Evolutionary conservation across 805 yeast species (phyloP).

Genomic region (Candida odintsovae): DNA sequence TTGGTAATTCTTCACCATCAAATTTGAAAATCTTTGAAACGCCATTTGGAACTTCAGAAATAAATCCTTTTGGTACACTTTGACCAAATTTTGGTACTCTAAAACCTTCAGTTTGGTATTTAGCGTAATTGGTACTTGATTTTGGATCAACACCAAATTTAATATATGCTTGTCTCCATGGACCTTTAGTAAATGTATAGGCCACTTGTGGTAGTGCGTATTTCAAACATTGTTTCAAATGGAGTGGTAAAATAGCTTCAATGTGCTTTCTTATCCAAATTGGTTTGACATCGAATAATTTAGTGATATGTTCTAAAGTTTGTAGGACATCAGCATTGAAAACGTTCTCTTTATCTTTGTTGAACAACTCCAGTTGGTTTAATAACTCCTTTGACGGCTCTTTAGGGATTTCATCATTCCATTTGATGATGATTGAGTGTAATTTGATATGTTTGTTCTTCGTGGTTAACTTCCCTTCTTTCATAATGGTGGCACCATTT

Average conservation of each 20-base stretch:
- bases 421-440: constrained; percentile 47
- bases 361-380: constrained; percentile 33
- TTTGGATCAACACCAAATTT: constrained; percentile 77
- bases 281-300: constrained; percentile 65
- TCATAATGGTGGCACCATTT: constrained; percentile 49
- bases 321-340: constrained; percentile 24
- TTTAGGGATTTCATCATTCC: constrained; percentile 42
- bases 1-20: constrained; percentile 66
- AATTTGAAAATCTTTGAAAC: constrained; percentile 51
- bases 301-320: constrained; percentile 24
- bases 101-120: constrained; percentile 83
- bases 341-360: constrained; percentile 27
- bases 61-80: constrained; percentile 26
- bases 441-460: constrained; percentile 43
- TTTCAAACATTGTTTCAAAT: constrained; percentile 44
- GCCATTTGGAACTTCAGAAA: constrained; percentile 26
- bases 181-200: constrained; percentile 80
- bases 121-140: constrained; percentile 44
- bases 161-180: constrained; percentile 88
- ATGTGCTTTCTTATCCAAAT: constrained; percentile 82
- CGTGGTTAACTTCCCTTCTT: constrained; percentile 43
- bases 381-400: constrained; percentile 45
- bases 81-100: constrained; percentile 28
- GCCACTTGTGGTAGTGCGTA: constrained; percentile 82
- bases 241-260: constrained; percentile 43